Evolutionary conservation across 2,329 filamentous ascomycete genomes (phyloP), one percentile per base, ranked within the genome.

Genomic region (Nemania diffusa): DNA sequence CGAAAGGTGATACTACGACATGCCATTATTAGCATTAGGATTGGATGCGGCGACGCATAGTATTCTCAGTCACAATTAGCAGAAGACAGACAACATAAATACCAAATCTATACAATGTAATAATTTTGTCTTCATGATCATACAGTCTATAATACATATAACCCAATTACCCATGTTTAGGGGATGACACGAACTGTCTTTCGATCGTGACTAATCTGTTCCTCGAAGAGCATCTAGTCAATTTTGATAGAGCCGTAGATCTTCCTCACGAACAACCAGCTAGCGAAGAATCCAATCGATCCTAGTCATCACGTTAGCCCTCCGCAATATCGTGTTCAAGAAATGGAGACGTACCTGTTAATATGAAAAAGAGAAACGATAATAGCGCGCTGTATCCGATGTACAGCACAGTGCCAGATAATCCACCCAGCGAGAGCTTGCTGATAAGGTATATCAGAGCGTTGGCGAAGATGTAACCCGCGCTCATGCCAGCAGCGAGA

Each of bases 201-300:
- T 15, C n/a, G 26, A 46, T 40, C 17, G 15, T 26, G 8, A 32
- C 22, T n/a, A 37, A 13, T 40, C 50, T 52, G 26, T 42, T 13
- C 24, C 20, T 9, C 15, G 20, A 46, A 29, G 20, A 34, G 26
- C 17, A 17, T 26, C 68, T 83, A 99, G 78, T 99, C 96, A 71
- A 99, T 94, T 85, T 99, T 99, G 83, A 99, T 97, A n/a, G 94
- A 97, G 26, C 89, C 84, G 80, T 99, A 99, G 69, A 99, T 99
- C 79, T 92, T 95, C 73, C 92, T 89, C 60, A 97, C 91, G 78
- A 99, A 99, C 78, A 91, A 87, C 93, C 94, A 98, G 78, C 93
- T 97, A 8, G 96, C 90, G 74, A 97, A 93, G 84, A 96, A 97
- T 62, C 96, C 96, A 78, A 99, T 98, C 0, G 95, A 92, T 34